A percentile compares a stretch with the other conserved stretches of the same genome.
These are phyloP conservation scores for Monoraphidium neglectum DNA, from an alignment of 139 green algal species.

Conservation along the genomic window DNA sequence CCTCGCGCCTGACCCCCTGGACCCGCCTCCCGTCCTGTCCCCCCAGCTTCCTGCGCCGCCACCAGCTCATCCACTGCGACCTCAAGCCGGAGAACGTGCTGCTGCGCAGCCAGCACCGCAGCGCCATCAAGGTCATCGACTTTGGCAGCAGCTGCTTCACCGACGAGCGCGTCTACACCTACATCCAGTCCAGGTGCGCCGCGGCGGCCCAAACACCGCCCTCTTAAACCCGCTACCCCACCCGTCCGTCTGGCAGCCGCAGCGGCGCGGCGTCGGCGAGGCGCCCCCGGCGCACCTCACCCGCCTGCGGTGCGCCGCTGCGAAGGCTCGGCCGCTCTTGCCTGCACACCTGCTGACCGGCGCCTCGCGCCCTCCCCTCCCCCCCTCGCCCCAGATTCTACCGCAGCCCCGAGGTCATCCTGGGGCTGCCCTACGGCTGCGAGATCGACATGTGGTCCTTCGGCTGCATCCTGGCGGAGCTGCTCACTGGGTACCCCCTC, in stretches of 20 bases:
- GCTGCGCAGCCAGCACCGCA: conserved; percentile 62
- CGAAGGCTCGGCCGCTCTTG: too few species aligned
- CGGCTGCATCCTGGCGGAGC: conserved; percentile 83
- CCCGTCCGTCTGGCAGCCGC: too few species aligned
- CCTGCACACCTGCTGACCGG: too few species aligned
- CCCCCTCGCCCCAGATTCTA: conserved; percentile 25
- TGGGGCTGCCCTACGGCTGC: conserved; percentile 62
- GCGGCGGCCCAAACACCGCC: too few species aligned
- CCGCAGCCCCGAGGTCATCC: conserved; percentile 53
- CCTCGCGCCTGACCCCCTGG: too few species aligned
- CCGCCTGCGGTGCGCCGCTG: too few species aligned
- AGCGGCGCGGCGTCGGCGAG: too few species aligned
- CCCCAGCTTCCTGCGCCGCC: conserved; percentile 27
- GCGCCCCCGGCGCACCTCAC: too few species aligned
- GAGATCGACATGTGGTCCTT: conserved; percentile 90
- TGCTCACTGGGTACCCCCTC: conserved; percentile 72
- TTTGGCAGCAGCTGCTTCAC: conserved; percentile 84
- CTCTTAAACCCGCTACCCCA: too few species aligned
- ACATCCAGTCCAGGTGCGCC: conserved; percentile 73
- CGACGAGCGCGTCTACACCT: conserved; percentile 77
- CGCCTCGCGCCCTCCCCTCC: too few species aligned
- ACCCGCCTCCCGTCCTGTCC: too few species aligned
- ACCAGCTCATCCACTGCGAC: conserved; percentile 82
- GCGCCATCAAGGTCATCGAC: conserved; percentile 86
- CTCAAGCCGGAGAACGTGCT: conserved; percentile 91